Base-by-base conservation (phyloP, 2,329 filamentous ascomycete species). In the Pleoardoris graminearum region DNA sequence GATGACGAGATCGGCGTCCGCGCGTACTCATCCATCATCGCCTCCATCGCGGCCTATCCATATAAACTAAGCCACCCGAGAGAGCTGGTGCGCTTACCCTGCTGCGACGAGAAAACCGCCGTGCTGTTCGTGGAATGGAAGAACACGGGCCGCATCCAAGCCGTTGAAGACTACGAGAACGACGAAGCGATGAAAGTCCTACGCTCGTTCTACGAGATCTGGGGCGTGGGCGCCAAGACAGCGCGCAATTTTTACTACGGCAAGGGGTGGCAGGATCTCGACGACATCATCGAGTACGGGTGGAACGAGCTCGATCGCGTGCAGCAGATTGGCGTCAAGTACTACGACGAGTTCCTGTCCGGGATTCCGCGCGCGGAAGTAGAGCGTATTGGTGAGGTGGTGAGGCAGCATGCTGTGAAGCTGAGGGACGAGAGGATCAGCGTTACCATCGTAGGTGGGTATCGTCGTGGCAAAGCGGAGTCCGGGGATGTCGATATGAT, bases 291-390 rank as follows among this genome's bases (percentile, higher is more conserved):
- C 35, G 89, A 96, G 65, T 82, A 85, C 63, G 91, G 89, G 10
- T 97, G 93, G 93, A 70, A 78, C 17, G 79, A 73, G 0, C 78
- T 97, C 1, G 87, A 81, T 0, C 85, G 91, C 11, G 88, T 90
- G 1, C 93, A 97, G 72, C 91, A 97, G 69, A 96, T 97, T 50
- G 93, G 94, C 0, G 79, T 97, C 38, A 97, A 97, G 69, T 97
- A 86, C 74, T 96, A 95, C 69, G 88, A 95, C 29, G 93, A 97
- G 58, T 89, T 99, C 50, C 76, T 83, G 39, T 73, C 80, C 14
- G 85, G 82, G 12, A 90, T 97, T 4, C 82, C 90, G 0, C 83
- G 91, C 1, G 52, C 67, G 0, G 91, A 97, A 70, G 88, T 91
- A 0, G 86, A 90, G 60, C 65, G 69, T 0, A 96, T 96, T 48